Base-by-base conservation (phyloP, 306 rosid species). In the Medicago arabica region DNA sequence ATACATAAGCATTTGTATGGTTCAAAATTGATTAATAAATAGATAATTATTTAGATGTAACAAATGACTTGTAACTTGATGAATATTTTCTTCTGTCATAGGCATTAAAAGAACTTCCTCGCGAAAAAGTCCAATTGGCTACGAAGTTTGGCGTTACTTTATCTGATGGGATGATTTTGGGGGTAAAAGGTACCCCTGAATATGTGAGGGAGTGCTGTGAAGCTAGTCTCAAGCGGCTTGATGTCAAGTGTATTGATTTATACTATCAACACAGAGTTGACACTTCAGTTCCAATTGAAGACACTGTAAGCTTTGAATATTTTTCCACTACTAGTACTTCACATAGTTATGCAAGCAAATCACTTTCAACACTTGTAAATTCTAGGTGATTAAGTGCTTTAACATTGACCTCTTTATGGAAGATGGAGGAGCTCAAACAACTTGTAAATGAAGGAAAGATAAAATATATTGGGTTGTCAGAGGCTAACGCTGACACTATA, bases 401-500 rank as follows among this genome's bases (percentile, higher is more conserved):
- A 28, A 62, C 47, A 65, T 31, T 25, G 13, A 71, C 16, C 58
- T 44, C 4, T 75, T 53, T 71, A 72, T 76, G 82, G 62, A 84
- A 86, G 86, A 73, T 84, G 70, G 88, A 85, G 50, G 92, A 89
- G 86, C 94, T 87, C 36, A 91, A 86, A 67, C 78, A 86, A 76
- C 83, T 87, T 50, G 88, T 87, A 60, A 78, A 84, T 66, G 92
- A 91, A 86, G 92, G 89, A 54, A 91, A 91, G 80, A 81, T 89
- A 61, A 87, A 71, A 65, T 86, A 84, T 73, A 80, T 91, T 75
- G 92, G 90, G 31, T 58, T 91, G 17, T 89, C 91, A 0, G 94
- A 87, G 74, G 87, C 92, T 23, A 58, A 55, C 65, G 88, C 76
- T 58, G 89, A 89, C 83, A 89, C 92, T 50, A 84, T 91, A 61